Evolutionary conservation across 108 stramenopile species (phyloP).

Genomic region (Fistulifera pelliculosa): DNA sequence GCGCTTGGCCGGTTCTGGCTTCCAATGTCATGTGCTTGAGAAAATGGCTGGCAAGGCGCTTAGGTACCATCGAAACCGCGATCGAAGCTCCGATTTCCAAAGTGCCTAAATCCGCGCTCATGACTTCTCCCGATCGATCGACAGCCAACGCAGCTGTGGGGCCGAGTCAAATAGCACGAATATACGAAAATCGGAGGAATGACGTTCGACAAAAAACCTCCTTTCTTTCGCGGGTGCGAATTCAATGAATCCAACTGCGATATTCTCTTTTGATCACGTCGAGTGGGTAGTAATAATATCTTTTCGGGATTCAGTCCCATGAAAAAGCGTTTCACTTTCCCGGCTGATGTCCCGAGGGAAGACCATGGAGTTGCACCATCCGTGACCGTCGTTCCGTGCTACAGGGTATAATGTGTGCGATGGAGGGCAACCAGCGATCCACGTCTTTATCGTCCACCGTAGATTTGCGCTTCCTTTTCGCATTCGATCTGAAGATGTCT

Average conservation of each 20-base stretch:
- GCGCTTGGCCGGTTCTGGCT: background rate
- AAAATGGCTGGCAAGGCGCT: background rate
- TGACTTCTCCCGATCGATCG: conserved; percentile 54
- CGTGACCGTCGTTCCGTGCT: conserved; percentile 40
- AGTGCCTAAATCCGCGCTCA: background rate
- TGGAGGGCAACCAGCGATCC: conserved; percentile 41
- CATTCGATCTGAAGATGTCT: background rate
- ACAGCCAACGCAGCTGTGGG: conserved; percentile 50
- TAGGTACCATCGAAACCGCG: background rate
- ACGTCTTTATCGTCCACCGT: conserved; percentile 6
- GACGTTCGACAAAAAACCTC: conserved; percentile 10
- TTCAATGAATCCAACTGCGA: conserved; percentile 37
- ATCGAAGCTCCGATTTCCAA: background rate
- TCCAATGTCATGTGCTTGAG: background rate
- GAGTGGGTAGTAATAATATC: conserved; percentile 37
- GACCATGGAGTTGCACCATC: conserved; percentile 56
- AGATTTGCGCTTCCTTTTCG: conserved; percentile 7
- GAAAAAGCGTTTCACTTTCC: conserved; percentile 57
- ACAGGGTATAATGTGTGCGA: conserved; percentile 13
- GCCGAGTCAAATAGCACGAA: conserved; percentile 50
- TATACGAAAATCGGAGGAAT: conserved; percentile 28
- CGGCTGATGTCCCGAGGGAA: conserved; percentile 43
- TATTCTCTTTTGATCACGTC: conserved; percentile 1
- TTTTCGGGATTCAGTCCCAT: conserved; percentile 48
- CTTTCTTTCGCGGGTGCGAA: background rate